Conservation (phyloP, 108 stramenopile species). For the Skeletonema potamos region DNA sequence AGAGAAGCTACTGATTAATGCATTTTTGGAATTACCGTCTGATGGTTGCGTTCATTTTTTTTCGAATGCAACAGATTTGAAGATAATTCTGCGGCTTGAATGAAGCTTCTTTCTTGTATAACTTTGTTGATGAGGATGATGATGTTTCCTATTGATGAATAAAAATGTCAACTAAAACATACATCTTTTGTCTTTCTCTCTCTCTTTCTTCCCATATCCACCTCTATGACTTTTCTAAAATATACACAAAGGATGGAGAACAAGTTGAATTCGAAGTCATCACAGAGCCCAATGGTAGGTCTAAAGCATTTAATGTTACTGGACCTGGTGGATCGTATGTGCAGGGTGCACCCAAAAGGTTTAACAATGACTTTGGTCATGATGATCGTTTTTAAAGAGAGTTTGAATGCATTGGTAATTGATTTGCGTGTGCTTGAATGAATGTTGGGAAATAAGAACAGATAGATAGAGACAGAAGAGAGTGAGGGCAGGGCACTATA, state of each 20-base stretch:
- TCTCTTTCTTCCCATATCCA: not conserved
- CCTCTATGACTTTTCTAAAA: not conserved
- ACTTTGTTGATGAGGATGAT: no score
- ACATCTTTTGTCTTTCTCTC: not conserved
- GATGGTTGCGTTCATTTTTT: not conserved
- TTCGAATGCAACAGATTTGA: not conserved
- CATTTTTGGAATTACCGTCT: not conserved
- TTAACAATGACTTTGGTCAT: not conserved
- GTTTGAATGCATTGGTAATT: no score
- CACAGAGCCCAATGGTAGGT: slow-evolving; percentile 47
- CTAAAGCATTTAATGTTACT: slow-evolving; percentile 50
- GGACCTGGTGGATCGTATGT: slow-evolving; percentile 57
- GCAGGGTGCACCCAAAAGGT: slow-evolving; percentile 45
- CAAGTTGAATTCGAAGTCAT: slow-evolving; percentile 60
- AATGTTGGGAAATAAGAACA: not conserved
- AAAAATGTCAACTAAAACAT: not conserved
- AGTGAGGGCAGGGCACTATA: not conserved
- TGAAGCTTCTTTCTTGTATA: not conserved
- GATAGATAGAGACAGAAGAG: not conserved
- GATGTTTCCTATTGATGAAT: no score
- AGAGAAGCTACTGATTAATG: not conserved
- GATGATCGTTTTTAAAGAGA: not conserved
- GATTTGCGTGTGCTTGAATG: not conserved
- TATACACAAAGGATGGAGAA: slow-evolving; percentile 46
- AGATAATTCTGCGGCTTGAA: slow-evolving; percentile 4